Percentiles rank a stretch among this genome's conserved stretches.
Conservation (phyloP, 2,329 filamentous ascomycete species). For the Kalmusia sp. region DNA sequence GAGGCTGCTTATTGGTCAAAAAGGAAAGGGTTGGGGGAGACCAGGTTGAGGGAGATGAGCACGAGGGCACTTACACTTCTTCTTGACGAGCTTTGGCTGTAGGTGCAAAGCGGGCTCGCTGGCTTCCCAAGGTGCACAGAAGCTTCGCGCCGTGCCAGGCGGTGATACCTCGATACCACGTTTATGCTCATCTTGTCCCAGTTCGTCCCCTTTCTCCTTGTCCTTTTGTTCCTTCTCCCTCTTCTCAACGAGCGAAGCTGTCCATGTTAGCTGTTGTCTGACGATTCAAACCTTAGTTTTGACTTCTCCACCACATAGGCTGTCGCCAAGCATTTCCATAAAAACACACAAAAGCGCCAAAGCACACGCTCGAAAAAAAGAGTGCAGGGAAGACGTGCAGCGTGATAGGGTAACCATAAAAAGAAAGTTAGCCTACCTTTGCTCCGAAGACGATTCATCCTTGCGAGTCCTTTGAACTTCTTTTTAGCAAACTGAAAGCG, state of each 20-base stretch:
- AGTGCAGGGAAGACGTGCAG: not conserved
- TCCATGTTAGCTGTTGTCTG: no score
- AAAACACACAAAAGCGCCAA: no score
- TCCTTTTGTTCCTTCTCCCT: no score
- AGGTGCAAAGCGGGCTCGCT: not conserved
- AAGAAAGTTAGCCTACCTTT: slow-evolving; percentile 20
- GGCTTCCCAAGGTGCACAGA: not conserved
- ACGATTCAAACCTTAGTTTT: no score
- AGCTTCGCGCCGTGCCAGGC: no score
- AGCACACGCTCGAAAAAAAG: not conserved
- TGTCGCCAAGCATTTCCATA: no score
- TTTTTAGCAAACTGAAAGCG: no score
- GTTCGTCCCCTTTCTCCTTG: no score
- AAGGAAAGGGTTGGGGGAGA: not conserved
- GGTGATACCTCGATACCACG: no score
- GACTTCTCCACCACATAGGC: not conserved
- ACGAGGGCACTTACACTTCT: slow-evolving; percentile 21
- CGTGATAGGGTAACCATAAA: not conserved
- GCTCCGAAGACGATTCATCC: slow-evolving; percentile 27
- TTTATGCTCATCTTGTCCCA: no score
- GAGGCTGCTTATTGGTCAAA: not conserved
- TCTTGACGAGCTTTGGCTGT: slow-evolving; percentile 5
- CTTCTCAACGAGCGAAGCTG: no score
- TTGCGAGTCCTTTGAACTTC: not conserved
- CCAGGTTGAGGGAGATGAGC: not conserved